Percentiles rank a stretch among this genome's conserved stretches.
phyloP scores from a whole-genome alignment of 2,329 filamentous ascomycete species.

The Colletotrichum godetiae region DNA sequence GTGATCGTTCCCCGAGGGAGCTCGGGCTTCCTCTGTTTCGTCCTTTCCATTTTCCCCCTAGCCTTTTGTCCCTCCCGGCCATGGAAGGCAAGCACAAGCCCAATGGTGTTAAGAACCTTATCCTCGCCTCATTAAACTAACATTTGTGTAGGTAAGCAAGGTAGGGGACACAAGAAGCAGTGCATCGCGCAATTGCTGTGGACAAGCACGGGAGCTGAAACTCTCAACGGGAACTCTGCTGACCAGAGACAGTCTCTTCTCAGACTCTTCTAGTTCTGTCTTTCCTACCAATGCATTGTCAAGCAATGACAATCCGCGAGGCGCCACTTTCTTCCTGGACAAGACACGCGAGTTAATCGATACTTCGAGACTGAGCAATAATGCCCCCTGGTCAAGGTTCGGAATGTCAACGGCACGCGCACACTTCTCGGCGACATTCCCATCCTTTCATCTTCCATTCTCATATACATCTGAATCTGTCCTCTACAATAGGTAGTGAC shows the following conservation, averaged over 20 bases:
- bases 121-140: not conserved
- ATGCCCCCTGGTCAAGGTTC: not conserved
- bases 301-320: not conserved
- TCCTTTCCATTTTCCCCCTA: not conserved
- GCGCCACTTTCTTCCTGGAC: not conserved
- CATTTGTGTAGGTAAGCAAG: not conserved
- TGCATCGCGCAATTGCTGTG: constrained; percentile 7
- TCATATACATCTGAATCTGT: not conserved
- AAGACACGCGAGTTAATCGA: not conserved
- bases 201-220: constrained; percentile 22
- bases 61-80: not conserved
- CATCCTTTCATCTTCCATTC: not conserved
- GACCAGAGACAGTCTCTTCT: not conserved
- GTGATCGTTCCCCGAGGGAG: constrained; percentile 15
- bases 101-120: not conserved
- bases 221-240: constrained; percentile 21
- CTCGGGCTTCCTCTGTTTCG: constrained; percentile 17
- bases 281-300: constrained; percentile 3
- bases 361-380: not conserved
- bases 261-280: not conserved
- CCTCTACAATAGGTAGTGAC: not conserved
- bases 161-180: not conserved
- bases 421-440: constrained; percentile 5
- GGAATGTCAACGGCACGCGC: constrained; percentile 13
- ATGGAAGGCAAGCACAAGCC: not conserved